Evolutionary conservation across 2,329 filamentous ascomycete genomes (phyloP), one percentile per base, ranked within the genome.

Genomic region (Paracorniculantispora psalliotae): DNA sequence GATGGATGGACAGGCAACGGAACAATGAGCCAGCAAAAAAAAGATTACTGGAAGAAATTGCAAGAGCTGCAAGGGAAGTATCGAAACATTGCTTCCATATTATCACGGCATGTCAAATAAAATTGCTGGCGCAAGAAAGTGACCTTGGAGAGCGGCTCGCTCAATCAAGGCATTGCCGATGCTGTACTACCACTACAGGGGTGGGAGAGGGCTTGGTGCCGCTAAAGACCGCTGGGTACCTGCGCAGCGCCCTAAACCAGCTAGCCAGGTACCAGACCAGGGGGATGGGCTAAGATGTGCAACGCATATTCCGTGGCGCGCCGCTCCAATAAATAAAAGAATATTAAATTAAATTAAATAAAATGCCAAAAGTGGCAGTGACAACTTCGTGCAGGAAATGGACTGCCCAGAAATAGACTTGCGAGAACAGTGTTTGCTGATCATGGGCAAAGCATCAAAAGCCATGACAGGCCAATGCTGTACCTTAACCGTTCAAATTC

Each of bases 131-230:
- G 52, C 37, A 35, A 55, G 37, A 26, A 26, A 44, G 30, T 33
- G 37, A 33, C 15, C 33, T 15, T 47, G 25, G 17, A 7, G 17
- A 7, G 17, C n/a, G 30, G 30, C 41, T 44, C 19, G 19, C 25
- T 43, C 26, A 55, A 33, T 54, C 26, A 46, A 55, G 52, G 46
- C 52, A 55, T 19, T 47, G 52, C 52, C 52, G 52, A 55, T 46
- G 41, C 39, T 17, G 52, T 46, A 28, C 19, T 23, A 35, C 39
- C 46, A 28, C 28, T 23, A 35, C 41, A 46, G 19, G 19, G 13
- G 44, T 17, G 9, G 9, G 1, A 28, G n/a, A 19, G 48, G 48
- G 48, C 17, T 12, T 23, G 30, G 7, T 50, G 48, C 48, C 19
- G 48, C 48, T 50, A 35, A 49, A 23, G 9, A 23, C 23, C 30